Evolutionary conservation across 164 flowering plant species (phyloP).

Genomic region (Vitis cinerea): DNA sequence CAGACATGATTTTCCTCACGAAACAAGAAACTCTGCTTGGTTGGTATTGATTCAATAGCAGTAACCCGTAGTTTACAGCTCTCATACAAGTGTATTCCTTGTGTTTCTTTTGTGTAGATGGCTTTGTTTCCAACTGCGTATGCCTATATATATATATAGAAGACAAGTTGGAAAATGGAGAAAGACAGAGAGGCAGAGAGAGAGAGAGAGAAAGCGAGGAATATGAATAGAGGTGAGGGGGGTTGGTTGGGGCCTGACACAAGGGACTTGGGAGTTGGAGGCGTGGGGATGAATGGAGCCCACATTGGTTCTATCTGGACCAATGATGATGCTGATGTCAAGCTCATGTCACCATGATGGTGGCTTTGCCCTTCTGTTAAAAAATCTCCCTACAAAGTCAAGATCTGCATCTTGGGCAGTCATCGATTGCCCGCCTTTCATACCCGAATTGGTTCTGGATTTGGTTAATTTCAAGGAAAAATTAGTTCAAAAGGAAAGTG

Average conservation of each 20-base stretch:
- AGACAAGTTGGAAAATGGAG: not conserved
- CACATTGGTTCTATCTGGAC: constrained; percentile 8
- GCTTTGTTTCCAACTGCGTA: not conserved
- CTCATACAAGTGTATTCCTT: no score
- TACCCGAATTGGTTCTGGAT: no score
- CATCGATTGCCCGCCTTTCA: no score
- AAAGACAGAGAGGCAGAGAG: not conserved
- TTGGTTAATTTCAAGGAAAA: no score
- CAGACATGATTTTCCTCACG: constrained; percentile 38
- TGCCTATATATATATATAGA: not conserved
- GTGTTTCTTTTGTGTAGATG: not conserved
- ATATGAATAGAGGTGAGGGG: no score
- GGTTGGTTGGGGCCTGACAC: constrained; percentile 9
- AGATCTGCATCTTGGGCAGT: no score
- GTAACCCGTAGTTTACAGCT: no score
- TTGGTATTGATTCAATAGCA: not conserved
- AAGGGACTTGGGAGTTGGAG: not conserved
- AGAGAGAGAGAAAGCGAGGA: not conserved
- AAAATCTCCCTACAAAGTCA: no score
- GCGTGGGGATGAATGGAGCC: constrained; percentile 1
- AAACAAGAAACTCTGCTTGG: not conserved
- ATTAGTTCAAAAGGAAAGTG: no score
- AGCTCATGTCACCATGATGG: constrained; percentile 23
- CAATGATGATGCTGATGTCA: constrained; percentile 24
- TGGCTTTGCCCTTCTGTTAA: not conserved